Evolutionary conservation across 2,329 filamentous ascomycete genomes (phyloP).

Genomic region (Pseudogymnoascus sp.): DNA sequence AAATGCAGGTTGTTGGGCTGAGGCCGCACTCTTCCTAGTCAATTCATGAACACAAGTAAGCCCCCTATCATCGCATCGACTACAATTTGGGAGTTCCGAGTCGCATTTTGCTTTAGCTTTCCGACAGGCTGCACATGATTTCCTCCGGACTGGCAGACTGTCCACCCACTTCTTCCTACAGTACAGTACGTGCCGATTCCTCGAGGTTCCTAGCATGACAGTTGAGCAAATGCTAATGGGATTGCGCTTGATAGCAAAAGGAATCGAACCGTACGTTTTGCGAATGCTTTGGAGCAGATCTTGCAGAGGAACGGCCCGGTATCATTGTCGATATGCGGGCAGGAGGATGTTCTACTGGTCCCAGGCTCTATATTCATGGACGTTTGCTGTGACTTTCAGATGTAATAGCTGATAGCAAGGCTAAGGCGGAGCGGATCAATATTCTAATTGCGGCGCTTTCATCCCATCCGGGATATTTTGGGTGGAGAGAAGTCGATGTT

Average conservation of each 20-base stretch:
- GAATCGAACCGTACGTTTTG: conserved; percentile 13
- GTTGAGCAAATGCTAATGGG: not conserved
- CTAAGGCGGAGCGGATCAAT: conserved; percentile 3
- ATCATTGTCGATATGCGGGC: conserved; percentile 12
- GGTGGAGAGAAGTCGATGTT: conserved; percentile 5
- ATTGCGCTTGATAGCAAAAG: not conserved
- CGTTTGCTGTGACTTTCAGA: not conserved
- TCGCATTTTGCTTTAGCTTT: conserved; percentile 16
- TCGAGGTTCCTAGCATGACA: conserved; percentile 10
- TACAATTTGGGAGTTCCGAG: conserved; percentile 14
- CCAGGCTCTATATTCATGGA: not conserved
- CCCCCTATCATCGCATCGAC: conserved; percentile 13
- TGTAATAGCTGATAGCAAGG: conserved; percentile 3
- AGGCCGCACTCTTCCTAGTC: conserved; percentile 12
- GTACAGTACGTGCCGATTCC: conserved; percentile 17
- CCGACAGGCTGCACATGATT: conserved; percentile 16
- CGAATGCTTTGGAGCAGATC: conserved; percentile 17
- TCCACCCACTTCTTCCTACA: conserved; percentile 14
- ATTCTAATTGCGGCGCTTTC: conserved; percentile 8
- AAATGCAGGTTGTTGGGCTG: conserved; percentile 13
- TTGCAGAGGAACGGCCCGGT: conserved; percentile 16
- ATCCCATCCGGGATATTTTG: not conserved
- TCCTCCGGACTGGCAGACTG: conserved; percentile 13
- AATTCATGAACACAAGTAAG: conserved; percentile 15
- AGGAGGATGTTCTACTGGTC: not conserved